phyloP scores from a whole-genome alignment of 78 protist genomes.

The Guillardia theta region DNA sequence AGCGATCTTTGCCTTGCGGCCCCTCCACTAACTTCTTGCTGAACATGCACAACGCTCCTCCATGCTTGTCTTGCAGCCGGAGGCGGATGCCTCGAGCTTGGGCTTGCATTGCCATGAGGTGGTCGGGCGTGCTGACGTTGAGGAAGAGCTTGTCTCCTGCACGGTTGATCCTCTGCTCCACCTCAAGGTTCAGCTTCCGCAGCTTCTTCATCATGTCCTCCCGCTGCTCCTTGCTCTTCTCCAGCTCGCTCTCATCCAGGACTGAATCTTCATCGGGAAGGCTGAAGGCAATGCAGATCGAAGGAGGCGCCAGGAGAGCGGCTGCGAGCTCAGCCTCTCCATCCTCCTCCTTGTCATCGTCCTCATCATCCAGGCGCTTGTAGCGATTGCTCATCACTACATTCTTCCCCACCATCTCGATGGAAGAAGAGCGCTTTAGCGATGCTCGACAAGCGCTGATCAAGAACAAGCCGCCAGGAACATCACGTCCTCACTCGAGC shows the following conservation, averaged over 20 bases:
- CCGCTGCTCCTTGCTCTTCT: not conserved
- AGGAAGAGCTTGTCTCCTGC: not conserved
- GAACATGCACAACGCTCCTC: not conserved
- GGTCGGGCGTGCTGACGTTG: not conserved
- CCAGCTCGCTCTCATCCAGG: not conserved
- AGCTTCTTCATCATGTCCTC: not conserved
- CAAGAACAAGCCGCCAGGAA: too few relatives aligned
- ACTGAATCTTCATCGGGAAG: not conserved
- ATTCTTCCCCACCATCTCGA: too few relatives aligned
- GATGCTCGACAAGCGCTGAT: too few relatives aligned
- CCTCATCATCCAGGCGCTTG: too few relatives aligned
- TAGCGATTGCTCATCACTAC: too few relatives aligned
- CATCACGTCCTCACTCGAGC: too few relatives aligned
- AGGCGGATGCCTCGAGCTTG: not conserved
- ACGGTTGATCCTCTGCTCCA: not conserved
- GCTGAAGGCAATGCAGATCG: not conserved
- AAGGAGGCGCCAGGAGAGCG: not conserved
- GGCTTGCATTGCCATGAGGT: not conserved
- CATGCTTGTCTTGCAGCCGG: not conserved
- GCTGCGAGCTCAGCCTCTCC: not conserved
- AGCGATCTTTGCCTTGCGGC: not conserved
- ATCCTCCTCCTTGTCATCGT: not conserved
- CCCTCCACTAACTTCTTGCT: not conserved
- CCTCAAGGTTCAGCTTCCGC: not conserved
- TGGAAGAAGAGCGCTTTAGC: too few relatives aligned